A percentile compares a stretch with the other conserved stretches of the same genome.
These are phyloP conservation scores for Triticum turgidum DNA, from an alignment of 176 grass and related monocot genomes.

Conservation along the genomic window DNA sequence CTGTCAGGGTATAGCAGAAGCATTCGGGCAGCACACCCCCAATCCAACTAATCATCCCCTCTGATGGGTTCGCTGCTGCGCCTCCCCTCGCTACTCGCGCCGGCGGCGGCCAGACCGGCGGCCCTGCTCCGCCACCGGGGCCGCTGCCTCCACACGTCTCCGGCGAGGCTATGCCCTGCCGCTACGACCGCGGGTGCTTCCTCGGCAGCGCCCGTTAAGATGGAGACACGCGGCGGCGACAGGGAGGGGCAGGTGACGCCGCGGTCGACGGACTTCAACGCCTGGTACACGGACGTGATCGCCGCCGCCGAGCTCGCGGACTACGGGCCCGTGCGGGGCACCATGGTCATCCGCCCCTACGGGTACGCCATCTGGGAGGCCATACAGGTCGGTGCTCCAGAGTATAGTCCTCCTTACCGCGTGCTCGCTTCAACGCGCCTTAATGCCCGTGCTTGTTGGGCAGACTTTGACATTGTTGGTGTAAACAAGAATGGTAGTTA, in stretches of 20 bases:
- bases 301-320: constrained; percentile 87
- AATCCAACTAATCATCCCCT: constrained; percentile 18
- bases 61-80: constrained; percentile 75
- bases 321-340: constrained; percentile 90
- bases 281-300: constrained; percentile 96
- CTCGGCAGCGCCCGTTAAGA: constrained; percentile 29
- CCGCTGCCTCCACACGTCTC: not conserved
- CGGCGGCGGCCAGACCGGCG: constrained; percentile 38
- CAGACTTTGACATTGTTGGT: not conserved
- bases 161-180: not conserved
- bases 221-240: constrained; percentile 40
- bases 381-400: constrained; percentile 58
- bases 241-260: constrained; percentile 89
- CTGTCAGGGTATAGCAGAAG: not conserved
- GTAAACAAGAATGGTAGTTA: not conserved
- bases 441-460: not conserved
- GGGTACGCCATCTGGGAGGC: constrained; percentile 98
- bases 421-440: not conserved
- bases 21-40: constrained; percentile 2
- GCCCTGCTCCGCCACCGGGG: constrained; percentile 38
- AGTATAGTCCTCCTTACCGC: not conserved
- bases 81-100: constrained; percentile 62
- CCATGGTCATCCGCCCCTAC: constrained; percentile 98
- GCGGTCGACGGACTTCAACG: constrained; percentile 80
- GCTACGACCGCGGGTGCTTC: constrained; percentile 37